A percentile compares a stretch with the other conserved stretches of the same genome.
Evolutionary conservation across 2,329 filamentous ascomycete genomes (phyloP).

Genomic region (Zalaria obscura): DNA sequence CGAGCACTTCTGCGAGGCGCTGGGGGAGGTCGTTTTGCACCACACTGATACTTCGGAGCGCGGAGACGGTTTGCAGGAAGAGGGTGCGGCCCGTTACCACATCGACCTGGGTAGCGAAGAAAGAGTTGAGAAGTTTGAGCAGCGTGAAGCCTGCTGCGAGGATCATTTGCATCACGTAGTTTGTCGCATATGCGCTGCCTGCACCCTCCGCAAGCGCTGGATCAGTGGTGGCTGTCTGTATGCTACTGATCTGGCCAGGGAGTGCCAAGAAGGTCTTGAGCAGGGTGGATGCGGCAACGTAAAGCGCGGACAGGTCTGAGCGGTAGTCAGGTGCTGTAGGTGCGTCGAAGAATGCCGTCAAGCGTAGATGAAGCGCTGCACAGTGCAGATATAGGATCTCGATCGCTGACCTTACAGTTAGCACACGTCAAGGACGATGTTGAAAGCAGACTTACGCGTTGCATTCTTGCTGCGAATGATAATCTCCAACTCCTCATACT

Average conservation of each 20-base stretch:
- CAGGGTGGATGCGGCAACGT: conserved; percentile 56
- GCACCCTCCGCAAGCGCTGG: conserved; percentile 2
- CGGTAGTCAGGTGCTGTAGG: conserved; percentile 57
- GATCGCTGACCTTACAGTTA: conserved; percentile 30
- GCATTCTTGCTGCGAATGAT: conserved; percentile 15
- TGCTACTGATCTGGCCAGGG: conserved; percentile 25
- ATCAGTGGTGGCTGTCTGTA: not conserved
- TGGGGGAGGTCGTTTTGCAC: conserved; percentile 67
- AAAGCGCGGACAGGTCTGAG: conserved; percentile 61
- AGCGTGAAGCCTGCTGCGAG: conserved; percentile 67
- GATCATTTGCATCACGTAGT: conserved; percentile 74
- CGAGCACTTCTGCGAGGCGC: conserved; percentile 70
- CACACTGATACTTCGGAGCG: conserved; percentile 59
- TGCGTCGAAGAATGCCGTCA: conserved; percentile 71
- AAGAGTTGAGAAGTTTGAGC: conserved; percentile 62
- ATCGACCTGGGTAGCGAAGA: conserved; percentile 60
- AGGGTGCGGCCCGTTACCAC: conserved; percentile 51
- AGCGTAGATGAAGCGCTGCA: conserved; percentile 58
- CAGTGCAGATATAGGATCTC: conserved; percentile 53
- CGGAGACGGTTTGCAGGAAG: conserved; percentile 56
- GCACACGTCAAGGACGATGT: conserved; percentile 12
- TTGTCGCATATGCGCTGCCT: conserved; percentile 46
- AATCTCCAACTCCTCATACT: conserved; percentile 21
- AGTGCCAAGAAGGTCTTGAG: conserved; percentile 56
- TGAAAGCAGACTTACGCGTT: conserved; percentile 10